Conservation (phyloP, 495 filamentous ascomycete species). For the Podospora didyma region DNA sequence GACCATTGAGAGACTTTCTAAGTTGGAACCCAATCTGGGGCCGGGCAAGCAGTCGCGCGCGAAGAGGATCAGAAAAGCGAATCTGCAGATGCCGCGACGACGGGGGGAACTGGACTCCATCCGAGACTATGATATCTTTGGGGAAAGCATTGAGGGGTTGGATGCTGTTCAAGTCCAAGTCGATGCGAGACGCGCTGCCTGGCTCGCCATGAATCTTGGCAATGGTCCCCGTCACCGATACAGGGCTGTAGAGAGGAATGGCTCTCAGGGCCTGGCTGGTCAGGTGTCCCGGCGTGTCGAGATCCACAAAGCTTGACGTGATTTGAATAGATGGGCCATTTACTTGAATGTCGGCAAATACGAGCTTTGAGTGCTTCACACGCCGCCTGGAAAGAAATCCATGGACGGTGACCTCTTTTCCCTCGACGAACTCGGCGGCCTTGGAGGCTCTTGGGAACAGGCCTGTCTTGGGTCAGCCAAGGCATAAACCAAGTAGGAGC, state of each 20-base stretch:
- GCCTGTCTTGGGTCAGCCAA: constrained; percentile 34
- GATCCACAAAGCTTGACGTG: constrained; percentile 24
- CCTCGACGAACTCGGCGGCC: constrained; percentile 30
- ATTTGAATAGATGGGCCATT: constrained; percentile 32
- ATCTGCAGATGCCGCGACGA: constrained; percentile 81
- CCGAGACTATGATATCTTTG: constrained; percentile 67
- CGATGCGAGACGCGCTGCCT: constrained; percentile 14
- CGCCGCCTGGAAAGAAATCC: constrained; percentile 66
- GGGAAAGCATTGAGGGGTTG: constrained; percentile 70
- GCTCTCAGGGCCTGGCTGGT: constrained; percentile 27
- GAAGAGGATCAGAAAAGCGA: constrained; percentile 60
- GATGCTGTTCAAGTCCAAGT: constrained; percentile 52
- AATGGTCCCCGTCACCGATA: constrained; percentile 33
- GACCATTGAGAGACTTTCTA: constrained; percentile 46
- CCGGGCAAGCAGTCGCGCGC: constrained; percentile 55
- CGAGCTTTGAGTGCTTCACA: constrained; percentile 61
- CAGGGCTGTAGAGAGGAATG: constrained; percentile 36
- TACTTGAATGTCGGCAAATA: constrained; percentile 60
- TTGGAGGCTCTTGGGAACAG: constrained; percentile 48
- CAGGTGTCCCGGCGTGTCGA: constrained; percentile 15
- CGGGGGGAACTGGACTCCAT: constrained; percentile 65
- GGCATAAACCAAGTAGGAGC: background rate
- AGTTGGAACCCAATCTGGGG: constrained; percentile 51
- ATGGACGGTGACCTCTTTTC: constrained; percentile 56
- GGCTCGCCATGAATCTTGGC: constrained; percentile 9